A percentile compares a stretch with the other conserved stretches of the same genome.
Evolutionary conservation across 1,284 basidiomycete species (phyloP).

Genomic region (Microbotryomycetes sp.): DNA sequence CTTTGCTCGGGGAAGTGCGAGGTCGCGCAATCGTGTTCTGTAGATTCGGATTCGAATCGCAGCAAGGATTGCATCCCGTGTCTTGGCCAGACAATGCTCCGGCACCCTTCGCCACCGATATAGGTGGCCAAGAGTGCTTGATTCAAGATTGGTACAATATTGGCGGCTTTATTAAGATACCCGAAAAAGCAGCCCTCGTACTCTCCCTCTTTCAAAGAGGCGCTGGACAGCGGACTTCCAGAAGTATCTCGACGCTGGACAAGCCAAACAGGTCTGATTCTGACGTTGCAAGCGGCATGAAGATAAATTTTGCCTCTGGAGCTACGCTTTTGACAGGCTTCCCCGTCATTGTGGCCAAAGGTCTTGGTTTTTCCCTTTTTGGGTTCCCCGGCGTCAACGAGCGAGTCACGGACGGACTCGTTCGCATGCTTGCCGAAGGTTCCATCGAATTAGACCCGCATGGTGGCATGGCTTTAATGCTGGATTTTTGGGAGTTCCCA

Average conservation of each 20-base stretch:
- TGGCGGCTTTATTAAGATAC: conserved; percentile 2
- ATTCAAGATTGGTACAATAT: conserved; percentile 26
- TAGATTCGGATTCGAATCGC: conserved; percentile 5
- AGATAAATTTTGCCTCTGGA: conserved; percentile 11
- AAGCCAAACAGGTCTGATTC: background rate
- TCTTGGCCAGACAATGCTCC: conserved; percentile 12
- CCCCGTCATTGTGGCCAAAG: conserved; percentile 11
- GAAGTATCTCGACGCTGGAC: background rate
- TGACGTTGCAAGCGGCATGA: background rate
- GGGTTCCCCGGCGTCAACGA: conserved; percentile 14
- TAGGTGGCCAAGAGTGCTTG: conserved; percentile 3
- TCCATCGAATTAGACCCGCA: background rate
- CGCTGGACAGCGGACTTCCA: background rate
- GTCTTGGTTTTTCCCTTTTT: background rate
- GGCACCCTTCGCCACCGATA: background rate
- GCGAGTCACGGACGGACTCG: conserved; percentile 4
- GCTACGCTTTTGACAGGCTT: conserved; percentile 7
- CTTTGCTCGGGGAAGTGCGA: conserved; percentile 6
- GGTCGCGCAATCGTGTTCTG: conserved; percentile 15
- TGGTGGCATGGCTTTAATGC: conserved; percentile 1
- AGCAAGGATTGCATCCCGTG: conserved; percentile 6
- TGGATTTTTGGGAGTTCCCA: conserved; percentile 9
- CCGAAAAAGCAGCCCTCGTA: conserved; percentile 11
- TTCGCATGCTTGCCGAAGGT: background rate
- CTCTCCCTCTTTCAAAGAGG: conserved; percentile 10